Base-by-base conservation (phyloP, 257 asterid genomes). In the Gentiana macrophylla region DNA sequence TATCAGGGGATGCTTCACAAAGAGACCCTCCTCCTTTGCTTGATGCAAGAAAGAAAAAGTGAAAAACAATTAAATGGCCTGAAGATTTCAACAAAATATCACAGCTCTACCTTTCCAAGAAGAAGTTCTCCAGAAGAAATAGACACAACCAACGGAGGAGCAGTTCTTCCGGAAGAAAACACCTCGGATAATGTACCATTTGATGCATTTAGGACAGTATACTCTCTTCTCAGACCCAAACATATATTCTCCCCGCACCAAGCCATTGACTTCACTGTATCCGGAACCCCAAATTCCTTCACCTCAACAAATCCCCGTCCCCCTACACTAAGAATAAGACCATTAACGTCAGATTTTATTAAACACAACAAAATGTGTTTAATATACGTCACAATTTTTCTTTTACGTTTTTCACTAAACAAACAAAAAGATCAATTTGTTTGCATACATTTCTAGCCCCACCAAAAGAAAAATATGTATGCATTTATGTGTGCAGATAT, bases 181-280 rank as follows among this genome's bases (percentile, higher is more conserved):
- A 92, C 89, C 76, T 92, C 94, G 33, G 95, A 68, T 62, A 92
- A 56, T 44, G 94, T 86, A 74, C 99, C 97, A 73, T 75, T 85
- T 12, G 82, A 71, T 37, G 94, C 74, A 71, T 88, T 92, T 74
- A 92, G 67, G 59, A 92, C 80, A 61, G 78, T 68, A 74, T 92
- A 92, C 72, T 88, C 99, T 72, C 87, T 88, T 68, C 72, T 74
- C 53, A 83, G 72, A 62, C 95, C 98, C 78, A 92, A 59, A 69
- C 99, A 92, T 62, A 92, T 77, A 71, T 88, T 92, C 69, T 92
- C 99, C 57, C 95, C 95, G 71, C 95, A 88, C 99, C 99, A 92
- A 49, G 97, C 80, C 81, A 92, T 78, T 15, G 97, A 88, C 77
- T 85, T 92, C 57, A 92, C 95, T 8, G 80, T 58, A 68, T 92